Base-by-base conservation (phyloP, 2,329 filamentous ascomycete genomes). In the Bipolaris sorokiniana region DNA sequence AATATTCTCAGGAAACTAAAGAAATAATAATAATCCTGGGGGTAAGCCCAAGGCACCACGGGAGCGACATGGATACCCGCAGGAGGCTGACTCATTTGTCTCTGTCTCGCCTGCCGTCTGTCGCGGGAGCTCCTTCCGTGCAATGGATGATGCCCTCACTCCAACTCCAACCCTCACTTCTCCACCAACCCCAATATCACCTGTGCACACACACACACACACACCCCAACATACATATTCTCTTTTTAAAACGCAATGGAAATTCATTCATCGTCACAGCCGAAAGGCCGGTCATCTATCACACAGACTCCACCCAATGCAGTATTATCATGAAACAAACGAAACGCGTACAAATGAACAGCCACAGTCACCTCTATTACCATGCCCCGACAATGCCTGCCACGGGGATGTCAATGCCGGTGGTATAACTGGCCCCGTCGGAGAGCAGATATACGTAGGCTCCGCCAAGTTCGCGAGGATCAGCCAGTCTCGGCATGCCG, bases 401-500 rank as follows among this genome's bases (percentile, higher is more conserved):
- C 26, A 83, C 76, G 0, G 79, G 79, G 48, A 82, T 81, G 68
- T 82, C 80, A 53, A 81, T 81, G 5, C 78, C 79, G 1, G 80
- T 82, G 0, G 80, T 82, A 58, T 82, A 82, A 53, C 77, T 80
- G 10, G 80, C 79, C 42, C 74, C 71, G 46, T 82, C 81, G 33
- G 78, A 80, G 26, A 82, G 60, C 40, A 82, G 66, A 59, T 82
- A 82, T 16, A 81, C 79, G 62, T 81, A 83, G 0, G 80, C 81
- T 41, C 80, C 80, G 15, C 80, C 80, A 7, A 83, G 68, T 67
- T 84, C 82, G 65, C 82, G 79, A 4, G 82, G 79, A 62, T 83
- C 77, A 0, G 81, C 82, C 49, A 85, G 62, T 16, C 82, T 72
- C 3, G 81, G 80, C 73, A 85, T 82, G 1, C 81, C 82, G 7